Evolutionary conservation across 768 basidiomycete genomes (phyloP), one percentile per base, ranked within the genome.

Genomic region (Tricholoma matsutake): DNA sequence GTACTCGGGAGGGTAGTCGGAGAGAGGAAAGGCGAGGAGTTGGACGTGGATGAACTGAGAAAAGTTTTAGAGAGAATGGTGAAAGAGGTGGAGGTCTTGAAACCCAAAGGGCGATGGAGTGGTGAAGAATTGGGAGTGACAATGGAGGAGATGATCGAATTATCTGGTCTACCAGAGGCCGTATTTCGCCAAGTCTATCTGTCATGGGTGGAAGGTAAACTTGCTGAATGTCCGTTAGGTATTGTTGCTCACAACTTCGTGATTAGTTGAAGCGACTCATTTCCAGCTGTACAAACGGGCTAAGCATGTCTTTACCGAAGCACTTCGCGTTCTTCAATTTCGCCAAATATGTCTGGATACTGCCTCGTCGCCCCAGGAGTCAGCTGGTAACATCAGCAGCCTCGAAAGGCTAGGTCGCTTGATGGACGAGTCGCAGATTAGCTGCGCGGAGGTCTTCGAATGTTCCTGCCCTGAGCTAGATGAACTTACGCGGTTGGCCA

Each of bases 261-360:
- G 32, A 56, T 63, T 68, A 92, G 92, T 92, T 39, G 88, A 94
- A 73, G 86, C 91, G 11, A 85, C 83, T 1, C 78, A 86, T 72
- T 94, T 94, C 78, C 88, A 93, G 69, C 74, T 96, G 14, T 92
- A 91, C 79, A 88, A 88, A 65, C 85, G 94, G 59, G 85, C 88
- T 4, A 86, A 83, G 69, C 94, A 96, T 68, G 91, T 94, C 55
- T 84, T 88, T 71, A 79, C 84, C 5, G 95, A 96, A 75, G 88
- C 91, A 6, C 78, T 87, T 34, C 86, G 91, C 14, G 94, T 96
- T 5, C 83, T 94, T 39, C 79, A 85, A 66, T 94, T 94, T 77
- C 84, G 90, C 61, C 77, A 83, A 53, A 73, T 85, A 32, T 93
- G 91, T 69, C 77, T 89, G 51, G 73, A 75, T 20, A 73, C 72